Conservation (phyloP, 2,329 filamentous ascomycete species). For the Botrytis squamosa region DNA sequence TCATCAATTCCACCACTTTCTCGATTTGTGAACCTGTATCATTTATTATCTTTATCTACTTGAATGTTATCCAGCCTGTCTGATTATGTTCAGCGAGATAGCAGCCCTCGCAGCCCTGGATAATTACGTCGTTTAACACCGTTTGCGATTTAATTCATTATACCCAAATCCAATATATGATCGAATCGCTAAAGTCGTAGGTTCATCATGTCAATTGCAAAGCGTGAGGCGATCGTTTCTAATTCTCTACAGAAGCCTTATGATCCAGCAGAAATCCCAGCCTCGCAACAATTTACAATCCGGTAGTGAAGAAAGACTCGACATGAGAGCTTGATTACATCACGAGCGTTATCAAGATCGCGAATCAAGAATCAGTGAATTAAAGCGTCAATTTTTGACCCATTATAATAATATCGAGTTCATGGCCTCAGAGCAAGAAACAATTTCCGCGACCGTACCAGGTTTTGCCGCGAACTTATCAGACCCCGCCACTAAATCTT, state of each 20-base stretch:
- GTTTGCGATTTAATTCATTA: conserved; percentile 8
- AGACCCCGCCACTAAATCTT: conserved; percentile 27
- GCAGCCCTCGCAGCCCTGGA: conserved; percentile 14
- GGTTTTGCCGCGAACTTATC: conserved; percentile 31
- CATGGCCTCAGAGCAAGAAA: conserved; percentile 38
- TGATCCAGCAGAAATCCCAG: conserved; percentile 26
- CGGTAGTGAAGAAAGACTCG: conserved; percentile 29
- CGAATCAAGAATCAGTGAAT: conserved; percentile 9
- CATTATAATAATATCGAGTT: conserved; percentile 20
- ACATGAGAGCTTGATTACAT: conserved; percentile 31
- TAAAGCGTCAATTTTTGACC: background rate
- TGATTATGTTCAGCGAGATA: conserved; percentile 22
- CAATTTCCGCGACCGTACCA: conserved; percentile 30
- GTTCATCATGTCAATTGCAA: conserved; percentile 15
- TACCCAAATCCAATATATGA: background rate
- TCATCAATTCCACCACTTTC: background rate
- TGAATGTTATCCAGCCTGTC: conserved; percentile 15
- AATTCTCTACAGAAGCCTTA: conserved; percentile 24
- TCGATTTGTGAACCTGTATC: background rate
- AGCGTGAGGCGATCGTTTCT: conserved; percentile 16
- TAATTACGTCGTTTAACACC: conserved; percentile 11
- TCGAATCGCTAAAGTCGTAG: conserved; percentile 17
- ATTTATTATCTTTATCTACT: conserved; percentile 9
- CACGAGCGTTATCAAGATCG: conserved; percentile 26
- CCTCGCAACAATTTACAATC: conserved; percentile 23